Evolutionary conservation across 1,139 yeast species (phyloP), one percentile per base, ranked within the genome.

Genomic region (Geotrichum fermentans): DNA sequence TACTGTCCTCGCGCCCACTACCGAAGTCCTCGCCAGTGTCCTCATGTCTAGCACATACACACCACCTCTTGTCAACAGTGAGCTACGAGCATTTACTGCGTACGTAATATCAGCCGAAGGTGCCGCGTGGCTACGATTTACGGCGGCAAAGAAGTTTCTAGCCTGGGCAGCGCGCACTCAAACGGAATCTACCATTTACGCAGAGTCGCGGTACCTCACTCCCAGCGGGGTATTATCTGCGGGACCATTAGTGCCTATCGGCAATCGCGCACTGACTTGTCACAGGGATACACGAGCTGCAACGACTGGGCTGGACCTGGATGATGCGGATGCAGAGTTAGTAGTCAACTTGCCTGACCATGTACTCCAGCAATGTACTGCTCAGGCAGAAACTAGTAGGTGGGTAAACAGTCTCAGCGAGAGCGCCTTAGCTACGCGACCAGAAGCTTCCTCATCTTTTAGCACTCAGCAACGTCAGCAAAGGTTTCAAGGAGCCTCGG

Each of bases 71-170:
- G 52, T 51, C 11, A 30, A 51, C 3, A 56, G 61, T 7, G 64
- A 62, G 18, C 50, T 62, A 28, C 40, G 44, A 8, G 50, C 48
- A 22, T 54, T 62, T 3, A 55, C 59, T 24, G 44, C 51, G 11
- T 55, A 55, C 43, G 50, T 61, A 5, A 58, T 61, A 24, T 60
- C 63, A n/a, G 61, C 58, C 36, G 58, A 60, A 17, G 65, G 65
- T 2, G 55, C 65, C 2, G 56, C 63, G 1, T 61, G 64, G 65
- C 55, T 62, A 14, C 52, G 66, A 10, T 60, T 59, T 44, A 47
- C 52, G 7, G 55, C 66, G 8, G 65, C 64, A 8, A 58, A 55
- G 52, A 56, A 55, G 53, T 62, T 60, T 47, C 46, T 60, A 17
- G 50, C 50, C 18, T 62, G 66, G 66, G 51, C 56, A 10, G 52